phyloP scores from a whole-genome alignment of 768 basidiomycete species.

The Roridomyces roridus region DNA sequence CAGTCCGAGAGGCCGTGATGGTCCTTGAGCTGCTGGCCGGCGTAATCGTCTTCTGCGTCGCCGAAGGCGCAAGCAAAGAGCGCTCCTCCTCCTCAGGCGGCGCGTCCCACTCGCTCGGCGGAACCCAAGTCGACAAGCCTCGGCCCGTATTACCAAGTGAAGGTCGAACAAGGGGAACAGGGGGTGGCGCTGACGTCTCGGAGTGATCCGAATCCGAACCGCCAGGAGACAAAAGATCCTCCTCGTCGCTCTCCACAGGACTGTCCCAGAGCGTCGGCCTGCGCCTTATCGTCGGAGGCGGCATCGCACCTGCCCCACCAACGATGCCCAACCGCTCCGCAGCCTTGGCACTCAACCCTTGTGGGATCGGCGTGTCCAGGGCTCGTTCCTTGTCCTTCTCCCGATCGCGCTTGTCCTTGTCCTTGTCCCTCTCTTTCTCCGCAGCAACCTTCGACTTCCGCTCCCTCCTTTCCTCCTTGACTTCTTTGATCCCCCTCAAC shows the following conservation, averaged over 20 bases:
- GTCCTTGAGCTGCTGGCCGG: constrained; percentile 11
- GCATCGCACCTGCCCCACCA: constrained; percentile 3
- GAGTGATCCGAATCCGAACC: neutral
- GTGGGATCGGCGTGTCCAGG: constrained; percentile 15
- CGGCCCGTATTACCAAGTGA: neutral
- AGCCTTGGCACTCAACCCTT: constrained; percentile 24
- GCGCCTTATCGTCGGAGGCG: neutral
- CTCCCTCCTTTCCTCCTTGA: neutral
- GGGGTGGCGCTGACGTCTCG: neutral
- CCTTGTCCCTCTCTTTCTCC: neutral
- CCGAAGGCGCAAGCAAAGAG: neutral
- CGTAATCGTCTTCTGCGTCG: constrained; percentile 19
- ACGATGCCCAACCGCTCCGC: constrained; percentile 22
- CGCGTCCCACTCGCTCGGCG: constrained; percentile 23
- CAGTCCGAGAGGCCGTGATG: constrained; percentile 14
- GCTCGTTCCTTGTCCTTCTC: neutral
- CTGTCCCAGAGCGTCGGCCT: constrained; percentile 12
- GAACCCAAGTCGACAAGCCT: constrained; percentile 18
- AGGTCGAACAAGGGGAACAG: too few relatives aligned
- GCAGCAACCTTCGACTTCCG: constrained; percentile 1
- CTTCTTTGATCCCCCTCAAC: constrained; percentile 1
- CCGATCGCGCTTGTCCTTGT: neutral
- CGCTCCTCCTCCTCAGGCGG: constrained; percentile 1
- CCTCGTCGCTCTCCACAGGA: constrained; percentile 22
- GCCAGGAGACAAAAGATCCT: neutral